Percentiles rank a stretch among this genome's conserved stretches.
phyloP scores from a whole-genome alignment of 495 filamentous ascomycete genomes.

The Hamigera avellanea region DNA sequence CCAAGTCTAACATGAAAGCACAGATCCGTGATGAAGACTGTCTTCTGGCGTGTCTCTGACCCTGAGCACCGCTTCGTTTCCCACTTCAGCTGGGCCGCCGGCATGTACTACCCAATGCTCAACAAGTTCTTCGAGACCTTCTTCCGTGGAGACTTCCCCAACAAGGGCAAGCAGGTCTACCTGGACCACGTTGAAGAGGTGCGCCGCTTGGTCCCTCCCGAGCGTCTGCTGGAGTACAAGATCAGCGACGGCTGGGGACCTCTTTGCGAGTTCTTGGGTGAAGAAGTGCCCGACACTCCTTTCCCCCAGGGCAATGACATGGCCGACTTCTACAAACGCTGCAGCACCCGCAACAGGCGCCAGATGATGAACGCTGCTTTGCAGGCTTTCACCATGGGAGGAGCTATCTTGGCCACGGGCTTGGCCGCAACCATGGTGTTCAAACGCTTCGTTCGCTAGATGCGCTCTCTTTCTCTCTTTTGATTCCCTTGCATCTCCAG shows the following conservation, averaged over 20 bases:
- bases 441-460: constrained; percentile 31
- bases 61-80: constrained; percentile 41
- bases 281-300: constrained; percentile 38
- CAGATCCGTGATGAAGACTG: constrained; percentile 40
- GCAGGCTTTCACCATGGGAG: constrained; percentile 38
- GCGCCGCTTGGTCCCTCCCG: constrained; percentile 31
- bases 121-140: constrained; percentile 47
- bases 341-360: constrained; percentile 43
- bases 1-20: background rate
- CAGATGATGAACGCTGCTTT: constrained; percentile 51
- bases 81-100: constrained; percentile 42
- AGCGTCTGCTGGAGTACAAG: constrained; percentile 50
- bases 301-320: constrained; percentile 39
- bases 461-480: constrained; percentile 3
- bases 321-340: constrained; percentile 49
- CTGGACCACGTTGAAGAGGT: constrained; percentile 33
- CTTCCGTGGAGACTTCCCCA: constrained; percentile 40
- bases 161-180: constrained; percentile 40
- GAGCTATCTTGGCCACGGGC: constrained; percentile 29
- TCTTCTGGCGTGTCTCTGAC: constrained; percentile 43
- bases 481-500: background rate
- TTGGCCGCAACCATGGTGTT: constrained; percentile 28
- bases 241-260: constrained; percentile 57
- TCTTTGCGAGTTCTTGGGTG: constrained; percentile 54
- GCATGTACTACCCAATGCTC: constrained; percentile 50